A percentile compares a stretch with the other conserved stretches of the same genome.
Conservation (phyloP, 2,329 filamentous ascomycete genomes). For the Penicillium concentricum region DNA sequence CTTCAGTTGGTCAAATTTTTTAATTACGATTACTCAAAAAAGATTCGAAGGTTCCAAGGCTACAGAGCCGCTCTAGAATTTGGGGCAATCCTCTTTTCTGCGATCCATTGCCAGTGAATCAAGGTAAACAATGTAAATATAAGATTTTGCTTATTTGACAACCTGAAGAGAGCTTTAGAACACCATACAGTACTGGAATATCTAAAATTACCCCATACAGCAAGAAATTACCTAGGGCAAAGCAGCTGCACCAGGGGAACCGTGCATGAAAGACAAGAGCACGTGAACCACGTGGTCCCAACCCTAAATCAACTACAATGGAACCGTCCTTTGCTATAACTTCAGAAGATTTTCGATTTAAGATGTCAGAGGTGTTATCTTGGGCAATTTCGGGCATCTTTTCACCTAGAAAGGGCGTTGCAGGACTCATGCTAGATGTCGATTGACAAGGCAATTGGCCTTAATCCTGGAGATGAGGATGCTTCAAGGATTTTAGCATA, state of each 20-base stretch:
- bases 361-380: constrained; percentile 27
- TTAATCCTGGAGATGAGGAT: constrained; percentile 22
- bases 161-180: neutral
- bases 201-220: neutral
- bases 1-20: neutral
- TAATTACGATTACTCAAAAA: neutral
- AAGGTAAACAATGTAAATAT: neutral
- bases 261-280: neutral
- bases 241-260: neutral
- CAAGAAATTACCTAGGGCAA: neutral
- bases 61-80: neutral
- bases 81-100: neutral
- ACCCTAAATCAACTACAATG: neutral
- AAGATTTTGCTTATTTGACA: neutral
- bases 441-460: constrained; percentile 17
- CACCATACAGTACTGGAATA: neutral
- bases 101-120: neutral
- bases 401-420: constrained; percentile 17
- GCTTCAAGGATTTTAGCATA: constrained; percentile 15
- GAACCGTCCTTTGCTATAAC: neutral
- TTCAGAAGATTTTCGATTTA: neutral
- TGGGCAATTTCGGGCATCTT: constrained; percentile 26
- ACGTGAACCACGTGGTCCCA: neutral
- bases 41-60: too few relatives aligned
- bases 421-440: constrained; percentile 21